Evolutionary conservation across 164 flowering plant species (phyloP).

Genomic region (Vitis rupestris): DNA sequence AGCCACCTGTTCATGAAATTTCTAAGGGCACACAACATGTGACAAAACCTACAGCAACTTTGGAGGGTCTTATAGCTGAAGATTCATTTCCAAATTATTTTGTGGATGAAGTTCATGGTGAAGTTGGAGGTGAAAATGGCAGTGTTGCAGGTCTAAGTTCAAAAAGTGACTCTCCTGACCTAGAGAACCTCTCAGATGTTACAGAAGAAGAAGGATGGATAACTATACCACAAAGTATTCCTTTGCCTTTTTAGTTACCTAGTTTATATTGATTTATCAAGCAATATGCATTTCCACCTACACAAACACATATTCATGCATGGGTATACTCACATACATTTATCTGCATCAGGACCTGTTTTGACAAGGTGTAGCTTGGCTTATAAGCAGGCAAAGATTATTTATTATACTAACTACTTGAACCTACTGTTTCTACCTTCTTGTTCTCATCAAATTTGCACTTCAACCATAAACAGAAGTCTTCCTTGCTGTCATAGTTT

Average conservation of each 20-base stretch:
- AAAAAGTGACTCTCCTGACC: slow-evolving; percentile 25
- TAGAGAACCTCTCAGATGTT: slow-evolving; percentile 58
- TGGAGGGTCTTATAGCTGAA: slow-evolving; percentile 80
- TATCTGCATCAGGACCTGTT: background rate
- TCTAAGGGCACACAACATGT: slow-evolving; percentile 17
- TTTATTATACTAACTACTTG: too few species aligned
- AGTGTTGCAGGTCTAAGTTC: slow-evolving; percentile 22
- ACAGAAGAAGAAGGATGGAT: slow-evolving; percentile 87
- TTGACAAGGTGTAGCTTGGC: background rate
- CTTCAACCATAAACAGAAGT: background rate
- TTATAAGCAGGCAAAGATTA: background rate
- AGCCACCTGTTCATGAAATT: slow-evolving; percentile 31
- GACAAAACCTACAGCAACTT: slow-evolving; percentile 39
- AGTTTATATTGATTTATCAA: background rate
- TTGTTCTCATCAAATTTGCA: background rate
- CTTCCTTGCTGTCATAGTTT: too few species aligned
- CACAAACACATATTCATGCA: background rate
- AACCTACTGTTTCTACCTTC: background rate
- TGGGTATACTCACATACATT: too few species aligned
- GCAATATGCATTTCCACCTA: background rate
- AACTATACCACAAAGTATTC: slow-evolving; percentile 71
- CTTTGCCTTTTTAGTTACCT: background rate
- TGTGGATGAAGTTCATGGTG: slow-evolving; percentile 29
- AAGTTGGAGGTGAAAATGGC: slow-evolving; percentile 28
- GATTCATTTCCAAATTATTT: slow-evolving; percentile 45